A percentile compares a stretch with the other conserved stretches of the same genome.
phyloP scores from a whole-genome alignment of 1,284 basidiomycete species.

The Phaffia rhodozyma region DNA sequence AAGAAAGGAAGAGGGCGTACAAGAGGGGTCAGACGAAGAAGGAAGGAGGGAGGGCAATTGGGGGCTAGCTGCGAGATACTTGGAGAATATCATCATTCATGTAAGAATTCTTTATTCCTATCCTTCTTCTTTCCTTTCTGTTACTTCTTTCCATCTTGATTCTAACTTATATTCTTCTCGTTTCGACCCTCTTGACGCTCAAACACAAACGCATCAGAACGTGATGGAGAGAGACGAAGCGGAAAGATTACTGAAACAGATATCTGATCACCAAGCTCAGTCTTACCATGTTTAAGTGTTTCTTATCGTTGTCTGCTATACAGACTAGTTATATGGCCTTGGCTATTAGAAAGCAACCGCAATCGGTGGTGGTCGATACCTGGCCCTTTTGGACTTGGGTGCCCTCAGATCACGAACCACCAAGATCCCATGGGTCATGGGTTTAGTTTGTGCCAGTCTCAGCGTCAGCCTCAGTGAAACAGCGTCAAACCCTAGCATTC shows the following conservation, averaged over 20 bases:
- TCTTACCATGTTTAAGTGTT: neutral
- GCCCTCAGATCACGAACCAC: too few relatives aligned
- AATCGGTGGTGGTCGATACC: too few relatives aligned
- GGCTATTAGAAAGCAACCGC: too few relatives aligned
- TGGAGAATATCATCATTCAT: conserved; percentile 58
- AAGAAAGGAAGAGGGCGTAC: conserved; percentile 3
- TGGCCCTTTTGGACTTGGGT: too few relatives aligned
- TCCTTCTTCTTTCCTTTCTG: neutral
- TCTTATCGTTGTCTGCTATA: neutral
- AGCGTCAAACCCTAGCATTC: too few relatives aligned
- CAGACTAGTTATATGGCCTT: too few relatives aligned
- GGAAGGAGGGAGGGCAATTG: conserved; percentile 22
- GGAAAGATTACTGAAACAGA: conserved; percentile 24
- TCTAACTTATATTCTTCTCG: neutral
- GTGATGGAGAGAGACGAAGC: conserved; percentile 30
- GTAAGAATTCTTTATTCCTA: neutral
- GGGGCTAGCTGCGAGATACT: conserved; percentile 39
- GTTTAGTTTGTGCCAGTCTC: too few relatives aligned
- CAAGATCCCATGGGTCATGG: too few relatives aligned
- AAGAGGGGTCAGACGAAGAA: conserved; percentile 5
- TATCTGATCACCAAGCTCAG: conserved; percentile 1
- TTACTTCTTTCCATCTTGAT: neutral
- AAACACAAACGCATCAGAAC: conserved; percentile 19
- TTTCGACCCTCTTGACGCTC: neutral
- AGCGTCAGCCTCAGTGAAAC: too few relatives aligned